Conservation (phyloP, 192 early-diverging fungal genomes). For the Backusella tarrabulga region DNA sequence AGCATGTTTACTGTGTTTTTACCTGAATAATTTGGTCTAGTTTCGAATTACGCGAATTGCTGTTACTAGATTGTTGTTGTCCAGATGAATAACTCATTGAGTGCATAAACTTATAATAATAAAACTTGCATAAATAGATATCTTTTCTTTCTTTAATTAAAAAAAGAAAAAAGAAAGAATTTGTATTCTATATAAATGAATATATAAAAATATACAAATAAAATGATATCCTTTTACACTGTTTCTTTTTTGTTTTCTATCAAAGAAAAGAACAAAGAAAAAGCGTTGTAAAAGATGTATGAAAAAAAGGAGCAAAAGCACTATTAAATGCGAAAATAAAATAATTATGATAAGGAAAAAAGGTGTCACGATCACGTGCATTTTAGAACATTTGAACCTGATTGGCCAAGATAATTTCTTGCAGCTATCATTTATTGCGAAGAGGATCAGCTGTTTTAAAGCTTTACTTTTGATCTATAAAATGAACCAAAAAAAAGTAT, state of each 20-base stretch:
- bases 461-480: too few species aligned
- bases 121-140: not conserved
- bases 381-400: not conserved
- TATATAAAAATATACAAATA: not conserved
- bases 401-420: not conserved
- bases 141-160: not conserved
- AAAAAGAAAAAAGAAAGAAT: not conserved
- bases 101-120: not conserved
- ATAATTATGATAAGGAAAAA: not conserved
- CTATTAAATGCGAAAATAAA: not conserved
- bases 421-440: too few species aligned
- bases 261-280: not conserved
- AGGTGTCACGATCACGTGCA: not conserved
- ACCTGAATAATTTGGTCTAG: conserved; percentile 61
- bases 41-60: conserved; percentile 44
- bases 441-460: too few species aligned
- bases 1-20: not conserved
- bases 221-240: not conserved
- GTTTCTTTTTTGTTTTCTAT: not conserved
- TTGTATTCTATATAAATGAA: not conserved
- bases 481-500: too few species aligned
- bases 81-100: conserved; percentile 7
- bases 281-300: not conserved
- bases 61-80: not conserved
- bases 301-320: not conserved